A percentile compares a stretch with the other conserved stretches of the same genome.
Evolutionary conservation across 371 early-diverging fungal species (phyloP).

Genomic region (Conidiobolus incongruus): DNA sequence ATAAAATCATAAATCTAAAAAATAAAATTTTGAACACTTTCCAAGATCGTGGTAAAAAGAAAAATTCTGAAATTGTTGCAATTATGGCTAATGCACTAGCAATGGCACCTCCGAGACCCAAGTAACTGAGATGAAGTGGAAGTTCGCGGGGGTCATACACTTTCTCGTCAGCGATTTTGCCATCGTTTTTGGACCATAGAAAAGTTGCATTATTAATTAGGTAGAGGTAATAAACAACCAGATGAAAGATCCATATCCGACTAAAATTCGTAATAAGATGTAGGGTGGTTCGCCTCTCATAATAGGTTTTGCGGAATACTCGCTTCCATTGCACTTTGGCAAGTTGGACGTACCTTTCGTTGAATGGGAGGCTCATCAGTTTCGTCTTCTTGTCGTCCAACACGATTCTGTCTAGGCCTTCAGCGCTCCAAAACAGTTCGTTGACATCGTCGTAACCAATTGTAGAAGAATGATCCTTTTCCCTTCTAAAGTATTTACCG

Average conservation of each 20-base stretch:
- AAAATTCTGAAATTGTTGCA: conserved; percentile 41
- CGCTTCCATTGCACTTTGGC: conserved; percentile 43
- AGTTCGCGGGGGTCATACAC: conserved; percentile 20
- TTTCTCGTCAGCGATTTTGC: no score
- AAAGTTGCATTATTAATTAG: conserved; percentile 51
- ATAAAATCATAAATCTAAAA: conserved; percentile 29
- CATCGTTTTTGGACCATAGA: conserved; percentile 9
- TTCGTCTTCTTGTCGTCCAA: conserved; percentile 19
- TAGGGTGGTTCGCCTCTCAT: conserved; percentile 63
- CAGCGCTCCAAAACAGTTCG: conserved; percentile 48
- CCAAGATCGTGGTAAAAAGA: conserved; percentile 40
- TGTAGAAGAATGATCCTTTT: conserved; percentile 55
- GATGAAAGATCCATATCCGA: conserved; percentile 70
- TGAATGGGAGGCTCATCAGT: conserved; percentile 28
- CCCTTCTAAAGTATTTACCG: conserved; percentile 47
- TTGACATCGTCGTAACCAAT: conserved; percentile 83
- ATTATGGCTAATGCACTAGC: conserved; percentile 39
- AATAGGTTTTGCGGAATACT: conserved; percentile 62
- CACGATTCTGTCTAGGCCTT: conserved; percentile 15
- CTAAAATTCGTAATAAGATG: conserved; percentile 72
- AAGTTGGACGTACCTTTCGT: conserved; percentile 38
- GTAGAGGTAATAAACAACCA: conserved; percentile 64
- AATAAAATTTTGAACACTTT: conserved; percentile 26
- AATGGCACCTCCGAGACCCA: conserved; percentile 39
- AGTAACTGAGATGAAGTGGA: conserved; percentile 33